Conservation (phyloP, 2,329 filamentous ascomycete genomes). For the Fusarium succisae region DNA sequence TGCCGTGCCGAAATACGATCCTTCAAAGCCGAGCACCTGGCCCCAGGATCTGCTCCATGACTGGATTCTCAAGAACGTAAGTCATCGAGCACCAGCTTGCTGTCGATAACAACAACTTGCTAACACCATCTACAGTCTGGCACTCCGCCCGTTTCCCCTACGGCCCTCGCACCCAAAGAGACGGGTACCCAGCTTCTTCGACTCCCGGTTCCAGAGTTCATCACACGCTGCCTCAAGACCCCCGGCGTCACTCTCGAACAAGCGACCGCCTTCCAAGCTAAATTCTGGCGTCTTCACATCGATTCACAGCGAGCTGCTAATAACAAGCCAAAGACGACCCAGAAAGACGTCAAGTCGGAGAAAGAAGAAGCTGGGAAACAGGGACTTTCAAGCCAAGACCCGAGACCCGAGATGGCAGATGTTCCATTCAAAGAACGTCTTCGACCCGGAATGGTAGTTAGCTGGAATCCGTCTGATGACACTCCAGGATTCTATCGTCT, state of each 20-base stretch:
- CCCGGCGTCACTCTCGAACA: conserved; percentile 49
- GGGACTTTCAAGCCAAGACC: conserved; percentile 45
- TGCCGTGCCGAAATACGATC: conserved; percentile 37
- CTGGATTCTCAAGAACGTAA: conserved; percentile 55
- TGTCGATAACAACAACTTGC: neutral
- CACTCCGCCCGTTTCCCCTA: conserved; percentile 45
- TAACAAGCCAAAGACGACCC: neutral
- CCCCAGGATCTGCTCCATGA: conserved; percentile 48
- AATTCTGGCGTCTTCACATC: conserved; percentile 55
- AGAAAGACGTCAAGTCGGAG: neutral
- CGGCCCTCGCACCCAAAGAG: conserved; percentile 52
- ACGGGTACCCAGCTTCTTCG: conserved; percentile 54
- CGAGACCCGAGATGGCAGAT: conserved; percentile 24
- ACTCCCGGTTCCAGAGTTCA: conserved; percentile 52
- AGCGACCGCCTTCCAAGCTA: conserved; percentile 53
- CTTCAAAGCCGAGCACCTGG: conserved; percentile 51
- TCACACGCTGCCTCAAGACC: conserved; percentile 52
- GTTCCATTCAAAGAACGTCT: conserved; percentile 53
- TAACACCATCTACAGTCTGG: conserved; percentile 48
- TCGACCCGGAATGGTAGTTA: conserved; percentile 53
- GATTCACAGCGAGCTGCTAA: conserved; percentile 46
- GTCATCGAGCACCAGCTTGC: conserved; percentile 12
- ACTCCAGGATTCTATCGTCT: conserved; percentile 20
- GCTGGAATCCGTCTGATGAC: conserved; percentile 40
- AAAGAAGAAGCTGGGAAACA: neutral